Evolutionary conservation across 306 rosid species (phyloP), one percentile per base, ranked within the genome.

Genomic region (Lupinus albus): DNA sequence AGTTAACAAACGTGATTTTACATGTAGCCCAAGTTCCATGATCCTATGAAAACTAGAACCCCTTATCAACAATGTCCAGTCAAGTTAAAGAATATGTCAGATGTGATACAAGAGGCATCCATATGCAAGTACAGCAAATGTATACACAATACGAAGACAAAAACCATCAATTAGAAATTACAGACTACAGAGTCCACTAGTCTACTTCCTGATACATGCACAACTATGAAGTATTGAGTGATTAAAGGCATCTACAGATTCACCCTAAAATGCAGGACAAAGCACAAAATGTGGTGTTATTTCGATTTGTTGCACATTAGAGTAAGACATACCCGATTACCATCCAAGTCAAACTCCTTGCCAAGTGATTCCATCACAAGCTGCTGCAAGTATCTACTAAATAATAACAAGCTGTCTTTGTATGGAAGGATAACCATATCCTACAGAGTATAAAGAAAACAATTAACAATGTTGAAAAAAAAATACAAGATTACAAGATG

Each of bases 381-480:
- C 81, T 93, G 99, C 79, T 93, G 99, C 80, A 93, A 83, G 85
- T 93, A 93, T 58, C 99, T 86, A 80, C 97, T 93, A 66, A 93
- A 90, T 74, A 93, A 81, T 76, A 93, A 65, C 53, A 93, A 74
- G 83, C 96, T 88, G 69, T 93, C 99, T 81, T 93, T 93, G 67
- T 93, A 93, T 20, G 99, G 99, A 77, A 93, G 99, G 54, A 93
- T 90, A 39, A 93, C 99, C 99, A 93, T 93, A 85, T 93, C 99
- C 99, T 93, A 68, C 42, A 41, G 17, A 73, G 64, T 58, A 20
- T 9, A 56, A 32, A 60, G n/a, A 50, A 41, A 64, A 32, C 60
- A 42, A 64, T 69, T 55, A 76, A 71, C 55, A 60, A 68, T 7
- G 48, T 47, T 33, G 41, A 61, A 71, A 55, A 49, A 51, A 49